These are phyloP conservation scores for Umbilicus rupestris DNA, from an alignment of 164 flowering plant genomes.

Conservation along the genomic window DNA sequence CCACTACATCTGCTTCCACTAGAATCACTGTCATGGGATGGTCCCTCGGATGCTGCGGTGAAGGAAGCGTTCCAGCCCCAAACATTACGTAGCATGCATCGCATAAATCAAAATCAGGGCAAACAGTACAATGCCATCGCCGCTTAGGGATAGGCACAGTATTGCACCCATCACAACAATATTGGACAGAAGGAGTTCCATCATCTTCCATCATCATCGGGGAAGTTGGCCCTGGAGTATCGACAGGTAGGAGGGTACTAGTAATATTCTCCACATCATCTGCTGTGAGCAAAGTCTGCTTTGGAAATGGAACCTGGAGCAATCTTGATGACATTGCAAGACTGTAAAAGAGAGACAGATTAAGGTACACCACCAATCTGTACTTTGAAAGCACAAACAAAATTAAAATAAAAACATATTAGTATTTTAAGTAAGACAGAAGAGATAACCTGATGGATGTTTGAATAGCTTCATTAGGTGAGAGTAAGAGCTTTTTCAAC, in stretches of 20 bases:
- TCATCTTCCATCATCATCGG: conserved; percentile 94
- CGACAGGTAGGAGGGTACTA: conserved; percentile 37
- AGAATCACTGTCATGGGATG: conserved; percentile 98
- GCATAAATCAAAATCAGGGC: conserved; percentile 99
- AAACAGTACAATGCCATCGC: conserved; percentile 94
- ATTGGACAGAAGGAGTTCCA: conserved; percentile 88
- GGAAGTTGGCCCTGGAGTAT: conserved; percentile 47
- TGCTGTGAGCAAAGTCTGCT: conserved; percentile 80
- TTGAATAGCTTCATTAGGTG: conserved; percentile 83
- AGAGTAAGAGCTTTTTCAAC: conserved; percentile 74
- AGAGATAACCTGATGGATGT: conserved; percentile 79
- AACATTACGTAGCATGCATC: conserved; percentile 91
- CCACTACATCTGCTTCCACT: conserved; percentile 78
- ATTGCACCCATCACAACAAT: conserved; percentile 98
- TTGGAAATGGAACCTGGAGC: conserved; percentile 99
- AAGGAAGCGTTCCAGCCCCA: conserved; percentile 85
- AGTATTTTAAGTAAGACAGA: not conserved
- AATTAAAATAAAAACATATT: not conserved
- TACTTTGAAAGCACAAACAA: too few species aligned
- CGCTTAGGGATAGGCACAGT: conserved; percentile 92
- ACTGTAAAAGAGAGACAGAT: conserved; percentile 33
- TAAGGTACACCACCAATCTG: not conserved
- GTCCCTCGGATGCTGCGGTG: conserved; percentile 83
- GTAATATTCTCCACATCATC: conserved; percentile 66
- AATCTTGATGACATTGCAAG: conserved; percentile 98